A percentile compares a stretch with the other conserved stretches of the same genome.
Evolutionary conservation across 2,329 filamentous ascomycete genomes (phyloP).

Genomic region (Torrubiellomyces zombiae): DNA sequence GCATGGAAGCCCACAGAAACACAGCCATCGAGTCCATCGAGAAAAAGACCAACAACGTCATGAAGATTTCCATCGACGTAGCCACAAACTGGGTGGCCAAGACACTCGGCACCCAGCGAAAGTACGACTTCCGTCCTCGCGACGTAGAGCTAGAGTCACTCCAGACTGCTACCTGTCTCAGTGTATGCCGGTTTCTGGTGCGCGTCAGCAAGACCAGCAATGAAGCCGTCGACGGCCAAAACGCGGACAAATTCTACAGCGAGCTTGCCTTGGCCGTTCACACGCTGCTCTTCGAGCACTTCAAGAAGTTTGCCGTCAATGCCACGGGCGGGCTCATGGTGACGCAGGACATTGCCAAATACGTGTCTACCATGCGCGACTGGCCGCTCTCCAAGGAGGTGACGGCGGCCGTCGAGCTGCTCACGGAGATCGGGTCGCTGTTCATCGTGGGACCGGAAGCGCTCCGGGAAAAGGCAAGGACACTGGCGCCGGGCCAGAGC

Average conservation of each 20-base stretch:
- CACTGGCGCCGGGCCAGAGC: slow-evolving; percentile 27
- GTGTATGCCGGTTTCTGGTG: slow-evolving; percentile 65
- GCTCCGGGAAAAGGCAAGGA: slow-evolving; percentile 51
- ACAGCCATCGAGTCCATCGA: slow-evolving; percentile 63
- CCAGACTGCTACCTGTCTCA: slow-evolving; percentile 71
- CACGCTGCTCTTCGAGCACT: slow-evolving; percentile 70
- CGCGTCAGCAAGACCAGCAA: slow-evolving; percentile 46
- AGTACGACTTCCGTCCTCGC: slow-evolving; percentile 76
- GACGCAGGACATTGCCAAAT: slow-evolving; percentile 88
- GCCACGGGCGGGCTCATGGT: slow-evolving; percentile 89
- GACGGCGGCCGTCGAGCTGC: slow-evolving; percentile 57
- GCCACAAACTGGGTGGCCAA: slow-evolving; percentile 61
- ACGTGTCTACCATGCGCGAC: slow-evolving; percentile 67
- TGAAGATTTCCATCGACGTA: slow-evolving; percentile 44
- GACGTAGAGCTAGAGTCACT: slow-evolving; percentile 66
- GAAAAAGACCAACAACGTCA: slow-evolving; percentile 54
- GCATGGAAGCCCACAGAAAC: slow-evolving; percentile 72
- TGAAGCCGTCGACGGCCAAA: slow-evolving; percentile 64
- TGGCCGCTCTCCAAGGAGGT: slow-evolving; percentile 63
- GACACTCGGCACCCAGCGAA: slow-evolving; percentile 62
- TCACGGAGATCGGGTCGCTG: slow-evolving; percentile 85
- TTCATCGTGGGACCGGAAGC: slow-evolving; percentile 86
- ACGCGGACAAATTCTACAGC: slow-evolving; percentile 64
- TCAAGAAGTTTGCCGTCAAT: slow-evolving; percentile 87
- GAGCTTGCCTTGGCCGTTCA: slow-evolving; percentile 73